Evolutionary conservation across 768 basidiomycete species (phyloP).

Genomic region (Rhodotorula diobovata): DNA sequence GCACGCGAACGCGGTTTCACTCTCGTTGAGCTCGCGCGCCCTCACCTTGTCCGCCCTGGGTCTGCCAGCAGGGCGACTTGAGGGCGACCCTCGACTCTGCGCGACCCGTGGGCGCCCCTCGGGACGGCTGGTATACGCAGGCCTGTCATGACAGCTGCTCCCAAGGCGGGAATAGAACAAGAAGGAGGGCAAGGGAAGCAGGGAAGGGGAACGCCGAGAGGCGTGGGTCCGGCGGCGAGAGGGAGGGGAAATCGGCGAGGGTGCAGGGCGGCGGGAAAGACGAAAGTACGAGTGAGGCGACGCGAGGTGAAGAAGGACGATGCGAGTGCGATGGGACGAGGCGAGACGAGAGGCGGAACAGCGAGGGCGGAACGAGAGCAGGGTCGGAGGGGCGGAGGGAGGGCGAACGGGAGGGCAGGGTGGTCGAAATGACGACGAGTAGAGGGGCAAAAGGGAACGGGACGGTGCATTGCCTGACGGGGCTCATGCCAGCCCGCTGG

Average conservation of each 20-base stretch:
- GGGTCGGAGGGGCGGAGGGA: background rate
- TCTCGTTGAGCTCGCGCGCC: too few relatives aligned
- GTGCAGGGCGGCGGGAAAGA: background rate
- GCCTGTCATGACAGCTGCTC: background rate
- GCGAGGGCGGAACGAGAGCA: background rate
- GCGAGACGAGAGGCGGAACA: background rate
- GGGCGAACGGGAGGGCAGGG: background rate
- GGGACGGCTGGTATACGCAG: background rate
- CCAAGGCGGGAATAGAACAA: too few relatives aligned
- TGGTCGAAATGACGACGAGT: too few relatives aligned
- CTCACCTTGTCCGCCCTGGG: too few relatives aligned
- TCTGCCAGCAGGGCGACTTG: too few relatives aligned
- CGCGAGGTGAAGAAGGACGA: background rate
- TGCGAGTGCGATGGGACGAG: background rate
- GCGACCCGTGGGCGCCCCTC: too few relatives aligned
- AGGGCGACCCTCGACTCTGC: too few relatives aligned
- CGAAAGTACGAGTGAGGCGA: background rate
- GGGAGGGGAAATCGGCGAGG: background rate
- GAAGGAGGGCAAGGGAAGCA: background rate
- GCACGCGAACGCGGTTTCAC: too few relatives aligned
- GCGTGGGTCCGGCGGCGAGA: too few relatives aligned
- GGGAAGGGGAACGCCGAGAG: too few relatives aligned
- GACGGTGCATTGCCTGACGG: too few relatives aligned
- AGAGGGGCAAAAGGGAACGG: too few relatives aligned
- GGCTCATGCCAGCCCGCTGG: background rate